Percentiles rank a stretch among this genome's conserved stretches.
phyloP scores from a whole-genome alignment of 805 yeast genomes.

The Scheffersomyces ergatensis region DNA sequence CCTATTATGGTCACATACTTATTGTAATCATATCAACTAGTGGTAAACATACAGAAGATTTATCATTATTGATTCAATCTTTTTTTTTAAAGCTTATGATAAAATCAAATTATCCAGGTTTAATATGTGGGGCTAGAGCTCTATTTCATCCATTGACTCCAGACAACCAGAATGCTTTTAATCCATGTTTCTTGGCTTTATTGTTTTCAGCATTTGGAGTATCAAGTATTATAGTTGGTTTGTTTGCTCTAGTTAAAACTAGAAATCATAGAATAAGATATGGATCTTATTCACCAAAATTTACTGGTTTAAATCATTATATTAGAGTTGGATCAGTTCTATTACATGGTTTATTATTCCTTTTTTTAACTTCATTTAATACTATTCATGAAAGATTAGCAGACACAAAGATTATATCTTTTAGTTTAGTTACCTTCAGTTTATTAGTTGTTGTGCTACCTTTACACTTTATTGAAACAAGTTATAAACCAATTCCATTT shows the following conservation, averaged over 20 bases:
- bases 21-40: too few species aligned
- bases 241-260: slow-evolving; percentile 1
- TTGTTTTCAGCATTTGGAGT: slow-evolving; percentile 6
- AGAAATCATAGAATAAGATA: slow-evolving; percentile 2
- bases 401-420: slow-evolving; percentile 17
- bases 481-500: slow-evolving; percentile 15
- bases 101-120: background rate
- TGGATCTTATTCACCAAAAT: slow-evolving; percentile 18
- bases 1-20: too few species aligned
- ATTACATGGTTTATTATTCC: slow-evolving; percentile 13
- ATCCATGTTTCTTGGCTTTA: slow-evolving; percentile 29
- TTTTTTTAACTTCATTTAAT: slow-evolving; percentile 10
- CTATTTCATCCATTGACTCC: slow-evolving; percentile 20
- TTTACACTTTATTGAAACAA: slow-evolving; percentile 25
- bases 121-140: slow-evolving; percentile 8
- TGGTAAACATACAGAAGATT: too few species aligned
- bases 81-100: too few species aligned
- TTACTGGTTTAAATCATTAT: slow-evolving; percentile 24
- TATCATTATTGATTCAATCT: too few species aligned
- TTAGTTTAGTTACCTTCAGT: slow-evolving; percentile 6
- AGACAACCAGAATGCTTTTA: slow-evolving; percentile 28
- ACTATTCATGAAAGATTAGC: slow-evolving; percentile 23
- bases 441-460: slow-evolving; percentile 18
- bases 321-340: slow-evolving; percentile 17
- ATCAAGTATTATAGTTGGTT: slow-evolving; percentile 4